Base-by-base conservation (phyloP, 1,284 basidiomycete species). In the Kalmanozyma brasiliensis region DNA sequence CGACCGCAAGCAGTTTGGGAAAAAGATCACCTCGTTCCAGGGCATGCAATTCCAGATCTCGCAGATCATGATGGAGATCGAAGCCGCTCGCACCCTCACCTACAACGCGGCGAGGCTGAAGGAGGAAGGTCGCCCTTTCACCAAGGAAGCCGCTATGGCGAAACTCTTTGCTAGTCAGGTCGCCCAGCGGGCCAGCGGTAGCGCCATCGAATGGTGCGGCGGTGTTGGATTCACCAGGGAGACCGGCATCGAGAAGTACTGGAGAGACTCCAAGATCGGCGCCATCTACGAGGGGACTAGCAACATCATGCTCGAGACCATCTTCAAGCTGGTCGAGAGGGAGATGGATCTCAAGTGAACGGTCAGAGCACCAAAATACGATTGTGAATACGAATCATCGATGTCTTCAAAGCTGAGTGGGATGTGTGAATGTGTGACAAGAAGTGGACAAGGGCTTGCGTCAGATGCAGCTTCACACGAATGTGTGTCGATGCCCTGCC, bases 31-130 rank as follows among this genome's bases (percentile, higher is more conserved):
- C 43, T 52, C 62, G 91, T 94, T 80, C 87, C 95, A 98, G 84
- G 93, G 92, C 58, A 93, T 98, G 92, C 89, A 90, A 34, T 93
- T 94, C 87, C 93, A 96, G 83, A 93, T 97, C 55, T 93, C 95
- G 17, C 74, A 82, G 61, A 90, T 92, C 1, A 90, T 92, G 5
- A 87, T 91, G 52, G 89, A 96, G 73, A 91, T 98, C 68, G 94
- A 97, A 84, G 88, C 89, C 2, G 94, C 94, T n/a, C 88, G 93
- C 20, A 84, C 96, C 49, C 84, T 98, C 69, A 96, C 93, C 19
- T 99, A 99, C 86, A 98, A 98, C 80, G 95, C 96, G 16, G 95
- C 96, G 22, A 86, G 95, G 36, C 87, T 87, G 49, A 93, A 94
- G 85, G 95, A 98, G 83, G 92, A 95, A 83, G 93, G 93, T 52